Evolutionary conservation across 495 filamentous ascomycete species (phyloP).

Genomic region (Talaromyces borbonicus): DNA sequence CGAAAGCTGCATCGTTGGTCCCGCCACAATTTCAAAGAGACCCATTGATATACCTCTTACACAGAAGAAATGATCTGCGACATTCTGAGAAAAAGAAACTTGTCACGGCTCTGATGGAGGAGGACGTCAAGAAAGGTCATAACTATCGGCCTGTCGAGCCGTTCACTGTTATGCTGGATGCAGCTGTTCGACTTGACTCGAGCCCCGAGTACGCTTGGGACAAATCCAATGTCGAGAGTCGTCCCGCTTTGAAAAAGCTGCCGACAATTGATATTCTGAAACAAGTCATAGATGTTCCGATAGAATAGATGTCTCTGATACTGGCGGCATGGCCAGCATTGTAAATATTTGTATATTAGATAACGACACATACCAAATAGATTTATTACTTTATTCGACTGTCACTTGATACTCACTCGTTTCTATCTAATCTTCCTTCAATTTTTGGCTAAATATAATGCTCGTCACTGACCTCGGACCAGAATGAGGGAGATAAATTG

Average conservation of each 20-base stretch:
- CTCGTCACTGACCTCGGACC: too few species aligned
- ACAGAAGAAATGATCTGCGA: slow-evolving; percentile 4
- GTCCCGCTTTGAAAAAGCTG: slow-evolving; percentile 12
- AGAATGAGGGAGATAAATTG: too few species aligned
- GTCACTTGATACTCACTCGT: too few species aligned
- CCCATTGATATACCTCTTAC: slow-evolving; percentile 21
- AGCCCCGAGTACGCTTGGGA: not conserved
- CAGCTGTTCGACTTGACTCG: slow-evolving; percentile 19
- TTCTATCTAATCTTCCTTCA: too few species aligned
- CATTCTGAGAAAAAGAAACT: slow-evolving; percentile 2
- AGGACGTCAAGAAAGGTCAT: slow-evolving; percentile 18
- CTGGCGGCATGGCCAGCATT: not conserved
- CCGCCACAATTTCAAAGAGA: slow-evolving; percentile 23
- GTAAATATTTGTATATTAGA: slow-evolving; percentile 3
- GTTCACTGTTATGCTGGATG: slow-evolving; percentile 26
- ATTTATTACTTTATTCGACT: too few species aligned
- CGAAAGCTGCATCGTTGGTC: slow-evolving; percentile 11
- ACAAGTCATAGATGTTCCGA: slow-evolving; percentile 1
- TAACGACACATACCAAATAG: too few species aligned
- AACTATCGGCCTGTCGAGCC: slow-evolving; percentile 14
- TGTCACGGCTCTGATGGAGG: slow-evolving; percentile 17
- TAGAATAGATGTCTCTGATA: not conserved
- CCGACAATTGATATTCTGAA: slow-evolving; percentile 4
- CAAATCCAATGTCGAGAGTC: slow-evolving; percentile 20
- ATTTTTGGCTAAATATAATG: too few species aligned